Evolutionary conservation across 169 alveolate species (phyloP).

Genomic region (Plasmodium yoelii): DNA sequence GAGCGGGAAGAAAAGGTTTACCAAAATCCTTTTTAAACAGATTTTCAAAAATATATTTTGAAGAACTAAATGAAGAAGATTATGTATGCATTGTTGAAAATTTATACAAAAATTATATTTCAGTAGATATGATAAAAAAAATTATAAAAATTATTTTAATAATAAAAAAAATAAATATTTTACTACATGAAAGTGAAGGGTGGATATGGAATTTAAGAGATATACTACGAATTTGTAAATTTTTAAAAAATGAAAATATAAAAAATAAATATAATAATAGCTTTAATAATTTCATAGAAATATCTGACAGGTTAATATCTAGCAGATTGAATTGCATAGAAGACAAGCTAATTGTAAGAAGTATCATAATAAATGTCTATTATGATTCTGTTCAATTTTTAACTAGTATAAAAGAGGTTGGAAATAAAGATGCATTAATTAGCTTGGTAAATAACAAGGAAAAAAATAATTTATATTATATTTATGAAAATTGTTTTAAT

Average conservation of each 20-base stretch:
- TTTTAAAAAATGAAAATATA: slow-evolving; percentile 5
- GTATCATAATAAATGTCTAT: slow-evolving; percentile 30
- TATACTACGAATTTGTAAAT: slow-evolving; percentile 47
- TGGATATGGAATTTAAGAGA: slow-evolving; percentile 91
- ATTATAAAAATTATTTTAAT: slow-evolving; percentile 73
- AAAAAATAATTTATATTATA: neutral
- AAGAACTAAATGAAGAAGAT: slow-evolving; percentile 89
- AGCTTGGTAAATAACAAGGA: neutral
- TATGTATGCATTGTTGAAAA: slow-evolving; percentile 88
- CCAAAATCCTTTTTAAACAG: slow-evolving; percentile 99
- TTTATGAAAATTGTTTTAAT: neutral
- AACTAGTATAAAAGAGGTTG: slow-evolving; percentile 1
- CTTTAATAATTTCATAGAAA: neutral
- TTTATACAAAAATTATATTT: slow-evolving; percentile 77
- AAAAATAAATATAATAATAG: neutral
- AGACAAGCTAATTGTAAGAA: slow-evolving; percentile 47
- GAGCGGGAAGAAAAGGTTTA: slow-evolving; percentile 98
- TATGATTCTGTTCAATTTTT: slow-evolving; percentile 10
- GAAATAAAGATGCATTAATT: slow-evolving; percentile 12
- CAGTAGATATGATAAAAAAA: slow-evolving; percentile 33
- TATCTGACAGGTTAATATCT: slow-evolving; percentile 54
- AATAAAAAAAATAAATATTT: slow-evolving; percentile 71
- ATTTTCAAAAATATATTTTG: slow-evolving; percentile 95
- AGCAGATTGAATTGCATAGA: slow-evolving; percentile 26
- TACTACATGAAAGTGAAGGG: slow-evolving; percentile 79